These are phyloP conservation scores for Phytopythium helicoides DNA, from an alignment of 352 stramenopile genomes.

Conservation along the genomic window DNA sequence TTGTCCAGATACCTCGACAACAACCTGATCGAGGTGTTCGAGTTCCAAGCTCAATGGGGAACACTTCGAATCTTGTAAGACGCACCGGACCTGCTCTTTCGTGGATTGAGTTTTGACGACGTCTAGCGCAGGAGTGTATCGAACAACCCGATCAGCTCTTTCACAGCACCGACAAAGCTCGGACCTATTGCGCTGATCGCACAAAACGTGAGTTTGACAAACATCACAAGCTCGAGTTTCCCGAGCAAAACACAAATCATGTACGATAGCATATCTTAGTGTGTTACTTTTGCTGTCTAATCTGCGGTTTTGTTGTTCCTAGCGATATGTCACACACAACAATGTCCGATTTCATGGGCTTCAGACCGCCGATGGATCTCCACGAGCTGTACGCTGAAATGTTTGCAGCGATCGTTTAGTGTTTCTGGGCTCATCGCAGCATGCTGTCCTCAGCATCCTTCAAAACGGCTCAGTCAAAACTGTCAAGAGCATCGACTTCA, in stretches of 20 bases:
- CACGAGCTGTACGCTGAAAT: constrained; percentile 18
- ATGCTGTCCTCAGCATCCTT: constrained; percentile 9
- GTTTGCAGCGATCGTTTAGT: neutral
- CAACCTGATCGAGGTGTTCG: neutral
- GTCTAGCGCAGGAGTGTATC: constrained; percentile 16
- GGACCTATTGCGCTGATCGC: constrained; percentile 18
- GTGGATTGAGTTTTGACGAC: neutral
- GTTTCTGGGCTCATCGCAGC: neutral
- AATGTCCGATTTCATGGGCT: constrained; percentile 17
- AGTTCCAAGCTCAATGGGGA: constrained; percentile 6
- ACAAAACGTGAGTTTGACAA: constrained; percentile 15
- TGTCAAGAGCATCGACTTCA: constrained; percentile 23
- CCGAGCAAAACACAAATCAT: constrained; percentile 9
- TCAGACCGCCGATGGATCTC: constrained; percentile 24
- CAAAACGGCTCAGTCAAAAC: constrained; percentile 16
- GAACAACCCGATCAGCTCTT: constrained; percentile 22
- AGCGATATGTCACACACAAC: constrained; percentile 22
- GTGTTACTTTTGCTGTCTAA: neutral
- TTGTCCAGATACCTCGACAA: constrained; percentile 1
- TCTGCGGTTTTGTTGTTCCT: neutral
- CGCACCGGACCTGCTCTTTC: no score
- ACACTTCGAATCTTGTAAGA: constrained; percentile 3
- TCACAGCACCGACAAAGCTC: constrained; percentile 14
- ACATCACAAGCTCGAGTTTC: constrained; percentile 12
- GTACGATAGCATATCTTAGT: neutral